Conservation (phyloP, 768 basidiomycete genomes). For the Amanita pseudoporphyria region DNA sequence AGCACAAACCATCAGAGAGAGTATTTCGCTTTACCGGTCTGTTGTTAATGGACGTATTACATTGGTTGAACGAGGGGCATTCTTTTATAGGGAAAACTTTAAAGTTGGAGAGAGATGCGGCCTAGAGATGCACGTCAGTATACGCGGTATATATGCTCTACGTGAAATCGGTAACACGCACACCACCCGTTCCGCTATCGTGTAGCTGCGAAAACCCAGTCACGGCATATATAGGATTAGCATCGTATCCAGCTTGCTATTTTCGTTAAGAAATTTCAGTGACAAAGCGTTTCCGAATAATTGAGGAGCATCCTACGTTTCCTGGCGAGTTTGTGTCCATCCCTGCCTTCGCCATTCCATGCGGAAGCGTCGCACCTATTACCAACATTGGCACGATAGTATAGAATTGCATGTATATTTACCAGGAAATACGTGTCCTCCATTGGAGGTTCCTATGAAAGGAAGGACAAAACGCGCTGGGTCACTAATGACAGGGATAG, state of each 20-base stretch:
- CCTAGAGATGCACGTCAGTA: slow-evolving; percentile 19
- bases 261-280: background rate
- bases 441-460: slow-evolving; percentile 57
- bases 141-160: background rate
- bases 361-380: slow-evolving; percentile 51
- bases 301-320: slow-evolving; percentile 29
- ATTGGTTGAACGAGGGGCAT: slow-evolving; percentile 44
- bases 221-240: slow-evolving; percentile 29
- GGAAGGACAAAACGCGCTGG: slow-evolving; percentile 40
- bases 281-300: background rate
- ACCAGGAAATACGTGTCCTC: slow-evolving; percentile 62
- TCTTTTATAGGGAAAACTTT: slow-evolving; percentile 46
- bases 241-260: slow-evolving; percentile 42
- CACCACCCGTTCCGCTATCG: slow-evolving; percentile 54
- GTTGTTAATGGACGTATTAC: slow-evolving; percentile 33
- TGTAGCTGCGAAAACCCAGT: slow-evolving; percentile 59
- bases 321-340: slow-evolving; percentile 60
- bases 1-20: slow-evolving; percentile 32
- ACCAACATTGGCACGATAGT: background rate
- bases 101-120: slow-evolving; percentile 49
- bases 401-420: slow-evolving; percentile 6
- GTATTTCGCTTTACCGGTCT: slow-evolving; percentile 40
- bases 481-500: slow-evolving; percentile 17
- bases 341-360: slow-evolving; percentile 63
- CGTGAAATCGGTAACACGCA: slow-evolving; percentile 13